These are phyloP conservation scores for Amanita pallidorosea DNA, from an alignment of 768 basidiomycete species.

Conservation along the genomic window DNA sequence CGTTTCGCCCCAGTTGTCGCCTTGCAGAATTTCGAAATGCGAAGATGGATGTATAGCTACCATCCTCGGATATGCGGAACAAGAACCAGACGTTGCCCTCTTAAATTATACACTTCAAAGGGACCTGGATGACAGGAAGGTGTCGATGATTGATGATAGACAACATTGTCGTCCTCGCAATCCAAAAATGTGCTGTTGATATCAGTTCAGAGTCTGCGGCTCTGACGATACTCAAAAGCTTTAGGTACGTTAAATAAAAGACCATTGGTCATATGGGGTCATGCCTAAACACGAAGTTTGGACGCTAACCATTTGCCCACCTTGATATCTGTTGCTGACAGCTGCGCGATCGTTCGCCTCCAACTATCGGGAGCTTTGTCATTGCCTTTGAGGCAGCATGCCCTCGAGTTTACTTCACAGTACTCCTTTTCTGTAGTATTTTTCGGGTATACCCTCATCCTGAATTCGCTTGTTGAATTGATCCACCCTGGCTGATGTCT, in stretches of 20 bases:
- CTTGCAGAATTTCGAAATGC: slow-evolving; percentile 82
- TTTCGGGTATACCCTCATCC: too few species aligned
- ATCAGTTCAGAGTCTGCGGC: slow-evolving; percentile 89
- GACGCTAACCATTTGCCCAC: slow-evolving; percentile 63
- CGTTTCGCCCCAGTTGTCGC: too few species aligned
- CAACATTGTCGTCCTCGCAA: slow-evolving; percentile 73
- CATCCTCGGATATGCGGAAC: slow-evolving; percentile 87
- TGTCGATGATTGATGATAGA: slow-evolving; percentile 87
- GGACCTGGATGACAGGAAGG: slow-evolving; percentile 84
- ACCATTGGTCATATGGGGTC: neutral
- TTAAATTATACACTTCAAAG: slow-evolving; percentile 96
- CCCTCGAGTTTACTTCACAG: too few species aligned
- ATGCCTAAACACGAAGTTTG: too few species aligned
- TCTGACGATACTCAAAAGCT: slow-evolving; percentile 78
- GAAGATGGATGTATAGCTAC: slow-evolving; percentile 97
- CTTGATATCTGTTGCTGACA: slow-evolving; percentile 57
- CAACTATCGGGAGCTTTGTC: too few species aligned
- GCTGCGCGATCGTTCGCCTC: slow-evolving; percentile 68
- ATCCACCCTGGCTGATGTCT: too few species aligned
- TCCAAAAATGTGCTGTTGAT: slow-evolving; percentile 91
- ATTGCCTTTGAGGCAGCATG: too few species aligned
- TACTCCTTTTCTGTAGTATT: too few species aligned
- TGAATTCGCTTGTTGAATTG: too few species aligned
- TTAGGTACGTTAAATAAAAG: too few species aligned
- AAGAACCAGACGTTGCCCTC: slow-evolving; percentile 89